Base-by-base conservation (phyloP, 225 moss, liverwort and hornwort genomes). In the Neckera pumila region DNA sequence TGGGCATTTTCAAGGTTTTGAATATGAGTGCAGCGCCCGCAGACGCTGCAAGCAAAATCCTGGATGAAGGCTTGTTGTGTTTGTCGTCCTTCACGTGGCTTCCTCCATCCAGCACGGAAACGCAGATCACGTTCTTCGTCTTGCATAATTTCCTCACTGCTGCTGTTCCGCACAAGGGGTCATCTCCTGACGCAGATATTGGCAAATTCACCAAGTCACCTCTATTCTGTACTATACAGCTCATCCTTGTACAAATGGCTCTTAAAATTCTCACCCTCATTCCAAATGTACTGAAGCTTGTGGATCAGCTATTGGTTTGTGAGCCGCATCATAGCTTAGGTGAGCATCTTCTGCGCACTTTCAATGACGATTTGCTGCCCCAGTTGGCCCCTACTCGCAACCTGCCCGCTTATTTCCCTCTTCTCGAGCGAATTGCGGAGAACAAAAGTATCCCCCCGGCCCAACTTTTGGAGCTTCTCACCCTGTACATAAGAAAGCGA, bases 21-120 rank as follows among this genome's bases (percentile, higher is more conserved):
- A 80, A 84, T 75, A 96, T 93, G 88, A 85, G 80, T 66, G 86
- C 67, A 59, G 86, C 87, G 42, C 91, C 91, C 71, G 87, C 62
- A 83, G 93, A 95, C 64, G 82, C 91, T 38, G 91, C 96, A 33
- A 96, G 95, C 91, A 93, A 92, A 85, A 90, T 97, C 43, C 69
- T 99, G 85, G 91, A 94, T 76, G 94, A 95, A 92, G 99, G 96
- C 79, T 85, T 99, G 69, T 86, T 96, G 42, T 96, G 95, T 74
- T 94, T 99, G 78, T 96, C 96, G 42, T 95, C 99, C 77, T 99
- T 95, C 92, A 93, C 91, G 57, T 99, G 99, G 99, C 92, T 99
- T 90, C 97, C 97, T 89, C 90, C 96, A 33, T 95, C 94, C 88
- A 99, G 99, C 94, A 95, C 96, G 33, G 99, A 99, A 89, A 96